Conservation (phyloP, 108 stramenopile genomes). For the Aurantiochytrium sp. region DNA sequence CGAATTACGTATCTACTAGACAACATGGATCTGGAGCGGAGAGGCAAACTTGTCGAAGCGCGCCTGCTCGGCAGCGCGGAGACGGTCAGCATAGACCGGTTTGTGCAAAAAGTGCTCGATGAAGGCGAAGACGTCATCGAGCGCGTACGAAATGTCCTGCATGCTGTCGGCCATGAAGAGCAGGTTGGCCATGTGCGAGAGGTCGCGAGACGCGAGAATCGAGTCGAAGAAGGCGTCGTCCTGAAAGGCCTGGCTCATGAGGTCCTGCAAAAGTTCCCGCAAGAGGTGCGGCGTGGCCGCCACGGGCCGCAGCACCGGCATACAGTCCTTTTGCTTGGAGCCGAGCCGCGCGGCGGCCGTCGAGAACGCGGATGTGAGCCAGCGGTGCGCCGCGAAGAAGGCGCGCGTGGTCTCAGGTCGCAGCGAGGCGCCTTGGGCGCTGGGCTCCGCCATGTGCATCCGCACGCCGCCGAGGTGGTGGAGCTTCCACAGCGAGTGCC, state of each 20-base stretch:
- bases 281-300: not conserved
- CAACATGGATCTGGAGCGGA: not conserved
- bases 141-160: not conserved
- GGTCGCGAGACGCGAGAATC: not conserved
- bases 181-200: not conserved
- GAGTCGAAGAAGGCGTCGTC: not conserved
- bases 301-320: not conserved
- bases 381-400: not conserved
- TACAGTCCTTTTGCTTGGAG: not conserved
- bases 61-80: not conserved
- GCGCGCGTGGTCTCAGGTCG: not conserved
- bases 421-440: too few species aligned
- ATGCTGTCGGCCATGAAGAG: not conserved
- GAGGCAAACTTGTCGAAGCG: not conserved
- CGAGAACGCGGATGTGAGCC: not conserved
- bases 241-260: not conserved
- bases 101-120: constrained; percentile 1
- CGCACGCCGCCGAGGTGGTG: not conserved
- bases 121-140: not conserved
- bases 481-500: not conserved
- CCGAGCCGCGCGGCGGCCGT: not conserved
- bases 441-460: not conserved
- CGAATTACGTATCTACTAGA: too few species aligned
- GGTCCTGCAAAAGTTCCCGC: not conserved
- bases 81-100: not conserved